Base-by-base conservation (phyloP, 2,329 filamentous ascomycete species). In the Ascochyta fabae region DNA sequence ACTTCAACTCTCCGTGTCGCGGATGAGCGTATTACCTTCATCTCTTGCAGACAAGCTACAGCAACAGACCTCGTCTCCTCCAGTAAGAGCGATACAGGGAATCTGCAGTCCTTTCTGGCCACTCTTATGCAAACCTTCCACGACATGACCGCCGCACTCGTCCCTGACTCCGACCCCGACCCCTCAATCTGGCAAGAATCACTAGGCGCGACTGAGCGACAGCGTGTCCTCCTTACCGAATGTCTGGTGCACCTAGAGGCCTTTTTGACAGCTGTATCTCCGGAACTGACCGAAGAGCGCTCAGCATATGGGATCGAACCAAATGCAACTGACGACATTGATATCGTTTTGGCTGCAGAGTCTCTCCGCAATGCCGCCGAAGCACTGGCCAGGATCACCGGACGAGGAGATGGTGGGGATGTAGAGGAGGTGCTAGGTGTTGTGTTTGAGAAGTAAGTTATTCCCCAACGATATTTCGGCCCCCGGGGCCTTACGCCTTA, bases 371-470 rank as follows among this genome's bases (percentile, higher is more conserved):
- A 66, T n/a, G 72, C 71, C 12, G 72, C 70, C 35, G 70, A 74
- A n/a, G 60, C 68, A 15, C 58, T 75, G n/a, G 89, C 92, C 2
- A 86, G 87, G 53, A 96, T 98, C 66, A 98, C 92, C 1, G 95
- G 95, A 0, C 86, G 86, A 51, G 93, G 92, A 0, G 91, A 92
- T 66, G 85, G 84, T 36, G 91, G 92, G 2, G 94, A 98, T 75
- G 92, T 98, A 15, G 94, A 99, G 73, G 95, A 98, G 71, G 91
- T 99, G 7, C 78, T 99, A 40, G 95, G 95, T 0, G 93, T 99
- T 22, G 93, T 99, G 4, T 99, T 99, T 78, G 94, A 98, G 75
- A 98, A 96, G 91, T 96, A 79, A 81, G 86, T 85, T 35, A 19
- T 12, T 47, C 58, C 39, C 43, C 38, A 19, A 33, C 23, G 35